phyloP scores from a whole-genome alignment of 1,284 basidiomycete genomes.

The Jaminaea rosea region DNA sequence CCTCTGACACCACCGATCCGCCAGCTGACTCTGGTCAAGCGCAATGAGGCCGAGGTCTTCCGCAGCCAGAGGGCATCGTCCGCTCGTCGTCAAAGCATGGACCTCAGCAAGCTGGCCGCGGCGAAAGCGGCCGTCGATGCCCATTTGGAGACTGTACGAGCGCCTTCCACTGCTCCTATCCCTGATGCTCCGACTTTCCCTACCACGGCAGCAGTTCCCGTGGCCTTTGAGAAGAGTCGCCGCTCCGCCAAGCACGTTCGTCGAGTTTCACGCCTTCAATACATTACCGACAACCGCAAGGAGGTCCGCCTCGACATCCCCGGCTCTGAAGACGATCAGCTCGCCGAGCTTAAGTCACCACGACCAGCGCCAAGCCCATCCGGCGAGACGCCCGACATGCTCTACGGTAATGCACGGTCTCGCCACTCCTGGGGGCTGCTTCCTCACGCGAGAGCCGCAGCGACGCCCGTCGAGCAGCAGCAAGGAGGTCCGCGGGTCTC shows the following conservation, averaged over 20 bases:
- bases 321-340: background rate
- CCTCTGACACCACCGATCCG: no score
- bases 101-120: no score
- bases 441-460: no score
- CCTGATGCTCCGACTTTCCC: background rate
- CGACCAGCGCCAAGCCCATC: constrained; percentile 20
- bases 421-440: constrained; percentile 15
- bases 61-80: no score
- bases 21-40: constrained; percentile 1
- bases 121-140: no score
- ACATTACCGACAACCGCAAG: constrained; percentile 7
- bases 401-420: constrained; percentile 9
- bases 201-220: background rate
- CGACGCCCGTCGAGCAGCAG: no score
- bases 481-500: no score
- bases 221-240: background rate
- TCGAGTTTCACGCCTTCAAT: constrained; percentile 7
- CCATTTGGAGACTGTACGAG: no score
- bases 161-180: background rate
- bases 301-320: constrained; percentile 2
- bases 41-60: no score
- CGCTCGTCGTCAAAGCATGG: no score
- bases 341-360: constrained; percentile 22
- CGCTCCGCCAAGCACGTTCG: background rate
- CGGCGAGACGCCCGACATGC: constrained; percentile 22